Percentiles rank a stretch among this genome's conserved stretches.
Evolutionary conservation across 176 grass and related monocot species (phyloP).

Genomic region (Oryza nivara): DNA sequence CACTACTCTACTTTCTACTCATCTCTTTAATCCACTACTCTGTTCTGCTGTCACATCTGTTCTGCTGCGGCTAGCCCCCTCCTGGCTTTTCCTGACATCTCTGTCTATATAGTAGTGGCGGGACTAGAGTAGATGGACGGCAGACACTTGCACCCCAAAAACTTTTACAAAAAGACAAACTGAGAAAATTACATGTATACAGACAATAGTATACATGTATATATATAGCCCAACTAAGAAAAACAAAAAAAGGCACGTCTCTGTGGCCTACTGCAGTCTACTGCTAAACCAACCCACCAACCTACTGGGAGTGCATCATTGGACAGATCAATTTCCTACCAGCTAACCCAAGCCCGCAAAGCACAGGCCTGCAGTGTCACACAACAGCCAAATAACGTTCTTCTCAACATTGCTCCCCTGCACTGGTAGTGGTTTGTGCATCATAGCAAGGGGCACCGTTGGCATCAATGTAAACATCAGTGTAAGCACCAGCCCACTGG

Average conservation of each 20-base stretch:
- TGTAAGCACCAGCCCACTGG: background rate
- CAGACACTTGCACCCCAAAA: too few relatives aligned
- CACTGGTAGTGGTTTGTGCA: too few relatives aligned
- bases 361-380: too few relatives aligned
- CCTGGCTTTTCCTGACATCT: background rate
- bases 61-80: background rate
- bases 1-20: too few relatives aligned
- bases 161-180: too few relatives aligned
- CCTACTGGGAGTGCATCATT: background rate
- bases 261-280: background rate
- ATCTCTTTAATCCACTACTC: too few relatives aligned
- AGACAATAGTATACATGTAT: too few relatives aligned
- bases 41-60: background rate
- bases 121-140: background rate
- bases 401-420: background rate
- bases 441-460: background rate
- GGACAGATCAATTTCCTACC: background rate
- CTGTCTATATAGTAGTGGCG: background rate
- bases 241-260: background rate
- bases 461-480: background rate
- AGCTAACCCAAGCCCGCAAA: background rate
- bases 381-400: background rate
- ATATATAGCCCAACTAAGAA: background rate
- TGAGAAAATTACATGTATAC: too few relatives aligned
- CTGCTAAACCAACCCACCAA: background rate